Conservation (phyloP, 805 yeast species). For the Myxozyma lipomycoides region DNA sequence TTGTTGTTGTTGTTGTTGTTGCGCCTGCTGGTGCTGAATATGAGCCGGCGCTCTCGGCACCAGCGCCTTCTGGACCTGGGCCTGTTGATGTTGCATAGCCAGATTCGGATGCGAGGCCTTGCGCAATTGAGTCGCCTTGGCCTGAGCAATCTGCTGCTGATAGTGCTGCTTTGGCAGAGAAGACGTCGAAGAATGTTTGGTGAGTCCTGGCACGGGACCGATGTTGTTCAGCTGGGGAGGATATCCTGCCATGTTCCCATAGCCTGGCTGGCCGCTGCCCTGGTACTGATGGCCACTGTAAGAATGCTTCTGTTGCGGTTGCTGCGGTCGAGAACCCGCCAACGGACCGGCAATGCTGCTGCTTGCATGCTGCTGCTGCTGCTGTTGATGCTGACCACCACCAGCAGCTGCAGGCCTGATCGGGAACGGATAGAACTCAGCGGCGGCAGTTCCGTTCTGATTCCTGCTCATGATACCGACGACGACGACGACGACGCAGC, state of each 20-base stretch:
- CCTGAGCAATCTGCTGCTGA: neutral
- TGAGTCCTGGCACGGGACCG: neutral
- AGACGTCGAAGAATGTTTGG: neutral
- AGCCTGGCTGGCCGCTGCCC: neutral
- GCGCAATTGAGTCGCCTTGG: neutral
- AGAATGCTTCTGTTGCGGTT: constrained; percentile 3
- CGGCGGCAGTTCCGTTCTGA: neutral
- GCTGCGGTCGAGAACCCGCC: constrained; percentile 1
- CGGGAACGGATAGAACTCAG: constrained; percentile 25
- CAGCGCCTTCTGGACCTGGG: neutral
- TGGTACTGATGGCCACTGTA: neutral
- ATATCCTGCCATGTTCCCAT: neutral
- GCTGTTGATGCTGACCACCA: neutral
- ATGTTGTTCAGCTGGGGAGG: neutral
- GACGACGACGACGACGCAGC: too few species aligned
- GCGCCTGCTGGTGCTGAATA: neutral
- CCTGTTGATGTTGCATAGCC: neutral
- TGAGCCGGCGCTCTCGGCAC: constrained; percentile 2
- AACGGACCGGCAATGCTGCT: neutral
- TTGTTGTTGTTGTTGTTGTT: constrained; percentile 2
- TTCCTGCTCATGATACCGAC: neutral
- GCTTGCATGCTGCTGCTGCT: constrained; percentile 4
- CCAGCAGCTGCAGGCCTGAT: constrained; percentile 11
- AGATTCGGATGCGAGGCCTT: neutral
- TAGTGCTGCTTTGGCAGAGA: neutral